These are phyloP conservation scores for Camillea tinctor DNA, from an alignment of 2,329 filamentous ascomycete genomes.

Conservation along the genomic window DNA sequence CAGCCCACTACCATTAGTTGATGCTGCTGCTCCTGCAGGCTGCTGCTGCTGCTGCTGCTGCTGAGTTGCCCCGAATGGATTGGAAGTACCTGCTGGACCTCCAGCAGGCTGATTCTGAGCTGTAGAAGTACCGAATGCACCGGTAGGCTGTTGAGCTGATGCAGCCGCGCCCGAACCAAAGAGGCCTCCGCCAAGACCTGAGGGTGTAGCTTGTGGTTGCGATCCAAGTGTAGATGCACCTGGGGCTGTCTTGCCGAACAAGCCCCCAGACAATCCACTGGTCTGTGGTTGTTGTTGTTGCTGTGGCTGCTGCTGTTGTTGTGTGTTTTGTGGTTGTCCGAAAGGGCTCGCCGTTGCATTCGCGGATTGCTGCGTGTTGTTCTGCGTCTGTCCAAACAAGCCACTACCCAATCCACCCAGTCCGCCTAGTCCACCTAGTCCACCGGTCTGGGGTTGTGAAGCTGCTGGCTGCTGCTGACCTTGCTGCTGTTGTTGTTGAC, in stretches of 20 bases:
- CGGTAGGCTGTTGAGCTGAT: constrained; percentile 4
- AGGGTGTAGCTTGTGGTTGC: constrained; percentile 4
- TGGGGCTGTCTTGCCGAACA: neutral
- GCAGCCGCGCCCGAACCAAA: constrained; percentile 10
- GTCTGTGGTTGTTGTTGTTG: neutral
- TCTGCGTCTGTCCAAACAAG: neutral
- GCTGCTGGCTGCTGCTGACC: neutral
- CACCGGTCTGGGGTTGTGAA: neutral
- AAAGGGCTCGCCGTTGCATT: neutral
- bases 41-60: too few relatives aligned
- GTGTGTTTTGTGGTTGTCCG: neutral
- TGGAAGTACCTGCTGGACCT: constrained; percentile 15
- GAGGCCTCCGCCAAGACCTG: constrained; percentile 9
- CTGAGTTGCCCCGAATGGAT: constrained; percentile 24
- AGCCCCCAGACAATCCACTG: neutral
- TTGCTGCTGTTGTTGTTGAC: constrained; percentile 12
- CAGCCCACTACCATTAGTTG: constrained; percentile 25
- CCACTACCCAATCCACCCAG: too few relatives aligned
- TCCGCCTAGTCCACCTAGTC: too few relatives aligned
- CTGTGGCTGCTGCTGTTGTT: neutral
- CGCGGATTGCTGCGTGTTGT: neutral
- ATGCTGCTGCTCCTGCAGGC: constrained; percentile 17
- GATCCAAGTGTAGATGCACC: constrained; percentile 1
- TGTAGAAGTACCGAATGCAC: constrained; percentile 15
- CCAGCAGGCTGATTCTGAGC: constrained; percentile 13